Base-by-base conservation (phyloP, 306 rosid species). In the Trichosanthes cucumerina region DNA sequence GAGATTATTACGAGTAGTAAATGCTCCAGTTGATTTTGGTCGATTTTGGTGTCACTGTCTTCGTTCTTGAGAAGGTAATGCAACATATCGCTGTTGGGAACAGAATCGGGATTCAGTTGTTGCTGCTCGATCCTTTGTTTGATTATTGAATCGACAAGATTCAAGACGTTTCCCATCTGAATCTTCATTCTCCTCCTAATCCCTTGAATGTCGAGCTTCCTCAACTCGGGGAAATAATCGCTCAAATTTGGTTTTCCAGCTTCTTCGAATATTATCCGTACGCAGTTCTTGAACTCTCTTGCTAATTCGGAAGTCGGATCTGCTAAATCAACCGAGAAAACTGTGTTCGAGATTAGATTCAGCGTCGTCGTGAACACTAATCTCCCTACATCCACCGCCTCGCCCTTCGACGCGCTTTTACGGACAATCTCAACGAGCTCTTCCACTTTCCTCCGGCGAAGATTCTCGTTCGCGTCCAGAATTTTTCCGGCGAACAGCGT, bases 261-360 rank as follows among this genome's bases (percentile, higher is more conserved):
- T 47, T 78, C 87, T 31, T 56, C 84, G 54, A 75, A 46, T 0
- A 78, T 24, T 9, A 74, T 75, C 50, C 5, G 0, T 3, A 75
- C 34, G 1, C 12, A 6, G 0, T 77, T 85, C 82, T 62, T 80
- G 53, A 86, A 86, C 52, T 86, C 84, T 26, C 31, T 66, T 2
- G 87, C 80, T 80, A 78, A 31, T 31, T 77, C 84, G 6, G 88
- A 85, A 47, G 8, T 66, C 11, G 83, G 80, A 71, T 83, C 79
- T 4, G 85, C 90, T 34, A 86, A 59, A 50, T 89, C 89, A 3
- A 76, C 46, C 0, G 92, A 86, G 65, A 83, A 86, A 15, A 86
- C 47, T 0, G 87, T 88, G 81, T 82, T 86, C 0, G 90, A 86
- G 13, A 86, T 18, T 31, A 84, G 52, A 54, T 86, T 85, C 31